Evolutionary conservation across 129 eudicot species (phyloP).

Genomic region (Tagetes patula): DNA sequence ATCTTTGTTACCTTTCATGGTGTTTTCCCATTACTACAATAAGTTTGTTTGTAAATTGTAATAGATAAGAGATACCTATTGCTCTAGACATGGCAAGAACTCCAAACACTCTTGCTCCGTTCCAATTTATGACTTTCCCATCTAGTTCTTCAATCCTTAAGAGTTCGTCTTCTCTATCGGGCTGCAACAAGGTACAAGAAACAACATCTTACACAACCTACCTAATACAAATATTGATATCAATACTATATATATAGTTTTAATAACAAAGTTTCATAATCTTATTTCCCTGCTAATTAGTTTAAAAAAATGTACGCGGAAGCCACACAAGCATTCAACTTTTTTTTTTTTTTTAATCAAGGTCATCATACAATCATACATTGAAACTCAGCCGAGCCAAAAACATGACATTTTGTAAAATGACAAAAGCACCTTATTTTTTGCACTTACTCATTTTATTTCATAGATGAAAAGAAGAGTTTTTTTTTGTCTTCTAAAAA

Average conservation of each 20-base stretch:
- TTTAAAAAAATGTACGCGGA: no score
- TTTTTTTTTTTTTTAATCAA: no score
- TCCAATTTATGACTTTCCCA: constrained; percentile 65
- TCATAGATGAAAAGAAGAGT: no score
- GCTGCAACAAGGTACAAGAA: constrained; percentile 46
- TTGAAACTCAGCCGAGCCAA: not conserved
- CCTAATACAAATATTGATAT: constrained; percentile 5
- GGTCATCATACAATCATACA: no score
- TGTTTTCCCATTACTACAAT: not conserved
- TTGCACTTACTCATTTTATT: not conserved
- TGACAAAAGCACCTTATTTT: not conserved
- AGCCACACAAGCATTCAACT: no score
- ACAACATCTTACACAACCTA: not conserved
- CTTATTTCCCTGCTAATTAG: no score
- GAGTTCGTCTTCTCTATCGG: constrained; percentile 70
- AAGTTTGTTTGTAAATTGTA: not conserved
- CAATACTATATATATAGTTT: no score
- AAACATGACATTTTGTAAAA: not conserved
- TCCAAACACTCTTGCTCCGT: constrained; percentile 74
- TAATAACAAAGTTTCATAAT: no score
- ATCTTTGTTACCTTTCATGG: not conserved
- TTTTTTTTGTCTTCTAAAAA: not conserved
- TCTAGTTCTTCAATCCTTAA: constrained; percentile 60
- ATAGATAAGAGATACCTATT: constrained; percentile 45
- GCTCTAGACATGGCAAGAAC: constrained; percentile 88